Evolutionary conservation across 768 basidiomycete species (phyloP).

Genomic region (Naganishia kalamii): DNA sequence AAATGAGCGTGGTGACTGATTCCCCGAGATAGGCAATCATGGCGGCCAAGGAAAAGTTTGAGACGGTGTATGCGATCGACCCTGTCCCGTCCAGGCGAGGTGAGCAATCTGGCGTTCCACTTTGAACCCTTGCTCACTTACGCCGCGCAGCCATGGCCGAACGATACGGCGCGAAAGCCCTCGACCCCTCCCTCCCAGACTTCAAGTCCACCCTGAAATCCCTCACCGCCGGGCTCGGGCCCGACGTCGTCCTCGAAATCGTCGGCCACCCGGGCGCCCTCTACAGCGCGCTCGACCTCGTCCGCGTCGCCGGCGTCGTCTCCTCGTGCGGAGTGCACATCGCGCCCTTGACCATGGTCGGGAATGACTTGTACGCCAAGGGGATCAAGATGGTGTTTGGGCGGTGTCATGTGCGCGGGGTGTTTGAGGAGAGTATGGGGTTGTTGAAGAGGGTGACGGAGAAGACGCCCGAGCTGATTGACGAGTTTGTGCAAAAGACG

Average conservation of each 20-base stretch:
- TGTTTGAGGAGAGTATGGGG: slow-evolving; percentile 19
- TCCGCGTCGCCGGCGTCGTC: slow-evolving; percentile 41
- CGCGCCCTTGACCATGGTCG: slow-evolving; percentile 29
- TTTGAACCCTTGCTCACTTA: background rate
- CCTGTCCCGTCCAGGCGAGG: slow-evolving; percentile 22
- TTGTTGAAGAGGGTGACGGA: slow-evolving; percentile 17
- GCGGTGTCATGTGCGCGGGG: slow-evolving; percentile 33
- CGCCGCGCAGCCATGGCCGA: slow-evolving; percentile 33
- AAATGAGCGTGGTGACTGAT: background rate
- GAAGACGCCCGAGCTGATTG: slow-evolving; percentile 25
- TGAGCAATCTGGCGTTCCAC: background rate
- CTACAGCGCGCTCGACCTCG: slow-evolving; percentile 37
- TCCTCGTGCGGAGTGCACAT: slow-evolving; percentile 40
- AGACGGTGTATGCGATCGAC: slow-evolving; percentile 39
- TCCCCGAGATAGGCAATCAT: slow-evolving; percentile 38
- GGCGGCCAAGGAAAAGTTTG: slow-evolving; percentile 41
- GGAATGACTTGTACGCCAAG: slow-evolving; percentile 36
- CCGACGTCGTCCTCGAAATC: slow-evolving; percentile 46
- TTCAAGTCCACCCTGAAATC: slow-evolving; percentile 26
- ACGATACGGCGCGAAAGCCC: slow-evolving; percentile 45
- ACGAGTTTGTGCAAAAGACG: slow-evolving; percentile 24
- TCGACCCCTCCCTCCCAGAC: slow-evolving; percentile 26
- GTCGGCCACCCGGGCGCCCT: slow-evolving; percentile 43
- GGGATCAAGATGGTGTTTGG: slow-evolving; percentile 23
- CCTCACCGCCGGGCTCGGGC: slow-evolving; percentile 39